These are phyloP conservation scores for Elsinoe arachidis DNA, from an alignment of 2,329 filamentous ascomycete genomes.

Conservation along the genomic window DNA sequence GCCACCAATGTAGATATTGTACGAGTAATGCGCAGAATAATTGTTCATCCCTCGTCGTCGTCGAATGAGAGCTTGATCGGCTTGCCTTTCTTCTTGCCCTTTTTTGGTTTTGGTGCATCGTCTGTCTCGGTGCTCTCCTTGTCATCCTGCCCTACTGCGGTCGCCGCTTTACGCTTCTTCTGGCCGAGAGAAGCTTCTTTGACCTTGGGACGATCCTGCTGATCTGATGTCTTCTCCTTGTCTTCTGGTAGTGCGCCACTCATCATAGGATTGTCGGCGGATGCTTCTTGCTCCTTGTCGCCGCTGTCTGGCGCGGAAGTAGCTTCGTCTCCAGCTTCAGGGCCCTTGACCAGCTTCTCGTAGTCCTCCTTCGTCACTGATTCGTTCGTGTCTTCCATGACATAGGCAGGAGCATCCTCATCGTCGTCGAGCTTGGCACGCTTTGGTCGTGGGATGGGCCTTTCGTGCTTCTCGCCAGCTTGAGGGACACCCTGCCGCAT, in stretches of 20 bases:
- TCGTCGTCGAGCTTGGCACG: conserved; percentile 51
- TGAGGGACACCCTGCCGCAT: conserved; percentile 43
- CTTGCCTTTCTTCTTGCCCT: conserved; percentile 19
- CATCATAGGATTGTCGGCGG: conserved; percentile 16
- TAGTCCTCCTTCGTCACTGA: conserved; percentile 47
- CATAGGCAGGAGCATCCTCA: conserved; percentile 66
- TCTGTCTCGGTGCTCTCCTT: conserved; percentile 14
- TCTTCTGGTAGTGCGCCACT: conserved; percentile 21
- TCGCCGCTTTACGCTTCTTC: conserved; percentile 31
- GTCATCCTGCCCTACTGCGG: conserved; percentile 27
- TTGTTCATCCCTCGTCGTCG: conserved; percentile 14
- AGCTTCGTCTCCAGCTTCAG: conserved; percentile 2
- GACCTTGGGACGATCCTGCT: conserved; percentile 16
- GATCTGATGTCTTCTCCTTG: conserved; percentile 18
- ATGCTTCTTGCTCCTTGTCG: conserved; percentile 15
- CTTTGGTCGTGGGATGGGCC: conserved; percentile 36
- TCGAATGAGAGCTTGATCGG: conserved; percentile 18
- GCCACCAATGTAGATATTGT: conserved; percentile 58
- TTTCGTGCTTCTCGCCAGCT: conserved; percentile 40
- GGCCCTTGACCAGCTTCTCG: conserved; percentile 25
- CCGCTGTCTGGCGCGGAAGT: conserved; percentile 8
- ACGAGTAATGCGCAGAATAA: background rate
- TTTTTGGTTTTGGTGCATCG: conserved; percentile 21
- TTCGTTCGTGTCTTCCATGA: conserved; percentile 63
- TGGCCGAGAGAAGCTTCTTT: conserved; percentile 12